Base-by-base conservation (phyloP, 768 basidiomycete species). In the Pleurotus tuber-regium region DNA sequence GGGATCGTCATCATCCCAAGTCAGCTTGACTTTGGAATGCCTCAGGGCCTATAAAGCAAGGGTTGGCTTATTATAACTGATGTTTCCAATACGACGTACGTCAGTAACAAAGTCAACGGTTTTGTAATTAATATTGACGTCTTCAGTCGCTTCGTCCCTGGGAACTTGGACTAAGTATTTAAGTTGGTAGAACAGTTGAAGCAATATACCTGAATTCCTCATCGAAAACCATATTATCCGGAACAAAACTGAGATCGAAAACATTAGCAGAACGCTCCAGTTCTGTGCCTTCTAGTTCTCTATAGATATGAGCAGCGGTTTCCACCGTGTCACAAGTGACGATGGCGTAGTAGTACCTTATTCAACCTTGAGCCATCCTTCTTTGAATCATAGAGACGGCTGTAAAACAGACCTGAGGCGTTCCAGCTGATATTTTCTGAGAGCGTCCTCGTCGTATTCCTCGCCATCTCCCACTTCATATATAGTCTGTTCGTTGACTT, bases 1-100 rank as follows among this genome's bases (percentile, higher is more conserved):
- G 0, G 90, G 86, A 58, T 98, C 95, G 66, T 98, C 97, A 50
- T 94, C 91, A 58, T 99, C 97, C 97, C 97, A 99, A 4, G 95
- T 97, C 26, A 98, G 79, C 62, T 92, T 97, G 54, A 98, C 96
- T 74, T 93, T 97, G 11, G 97, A 99, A 65, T 98, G 95, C 4
- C 96, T 88, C 4, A 99, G 81, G 8, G 96, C 96, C 94, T 98
- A 57, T 4, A 24, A 6, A 4, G 19, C 25, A 19, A 21, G 2
- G 24, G 7, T 30, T 28, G 30, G 29, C 11, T 53, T 21, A 42
- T 28, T 23, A 36, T 8, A 36, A 33, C 10, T n/a, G 14, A 43
- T 24, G 10, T 26, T 16, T 42, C 8, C 24, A 24, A 11, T 29
- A 24, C 9, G 6, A 72, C 89, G 64, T 61, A 94, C 95, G 63